Percentiles rank a stretch among this genome's conserved stretches.
Evolutionary conservation across 2,329 filamentous ascomycete genomes (phyloP).

Genomic region (Aspergillus sclerotialis): DNA sequence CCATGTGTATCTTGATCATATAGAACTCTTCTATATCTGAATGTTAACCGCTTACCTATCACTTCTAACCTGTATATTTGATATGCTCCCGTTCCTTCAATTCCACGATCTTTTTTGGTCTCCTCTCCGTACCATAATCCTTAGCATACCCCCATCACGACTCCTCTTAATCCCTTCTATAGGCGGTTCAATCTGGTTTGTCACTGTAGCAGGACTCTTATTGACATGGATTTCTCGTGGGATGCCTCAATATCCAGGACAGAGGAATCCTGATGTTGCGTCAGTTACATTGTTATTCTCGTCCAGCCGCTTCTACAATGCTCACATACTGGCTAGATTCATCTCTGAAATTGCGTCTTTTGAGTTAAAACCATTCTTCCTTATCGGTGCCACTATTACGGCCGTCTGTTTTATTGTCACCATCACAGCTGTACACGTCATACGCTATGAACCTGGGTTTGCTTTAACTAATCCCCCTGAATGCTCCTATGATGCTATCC

Average conservation of each 20-base stretch:
- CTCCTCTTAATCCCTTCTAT: slow-evolving; percentile 13
- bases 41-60: too few relatives aligned
- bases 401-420: slow-evolving; percentile 13
- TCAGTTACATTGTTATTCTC: slow-evolving; percentile 3
- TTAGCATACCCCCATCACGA: slow-evolving; percentile 15
- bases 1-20: too few relatives aligned
- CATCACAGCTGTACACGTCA: slow-evolving; percentile 14
- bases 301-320: neutral
- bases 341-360: slow-evolving; percentile 18
- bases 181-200: slow-evolving; percentile 13
- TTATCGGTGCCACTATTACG: slow-evolving; percentile 13
- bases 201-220: slow-evolving; percentile 12
- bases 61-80: too few relatives aligned
- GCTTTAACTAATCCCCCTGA: slow-evolving; percentile 4
- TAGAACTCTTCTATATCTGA: too few relatives aligned
- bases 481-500: neutral
- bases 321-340: slow-evolving; percentile 6
- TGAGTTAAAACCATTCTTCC: slow-evolving; percentile 15
- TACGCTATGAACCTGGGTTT: slow-evolving; percentile 15
- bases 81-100: too few relatives aligned
- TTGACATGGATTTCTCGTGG: slow-evolving; percentile 13
- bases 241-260: slow-evolving; percentile 13
- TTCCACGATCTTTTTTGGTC: slow-evolving; percentile 11
- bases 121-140: slow-evolving; percentile 11
- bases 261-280: slow-evolving; percentile 12